Percentiles rank a stretch among this genome's conserved stretches.
These are phyloP conservation scores for Magnaporthiopsis incrustans DNA, from an alignment of 2,329 filamentous ascomycete genomes.

Conservation along the genomic window DNA sequence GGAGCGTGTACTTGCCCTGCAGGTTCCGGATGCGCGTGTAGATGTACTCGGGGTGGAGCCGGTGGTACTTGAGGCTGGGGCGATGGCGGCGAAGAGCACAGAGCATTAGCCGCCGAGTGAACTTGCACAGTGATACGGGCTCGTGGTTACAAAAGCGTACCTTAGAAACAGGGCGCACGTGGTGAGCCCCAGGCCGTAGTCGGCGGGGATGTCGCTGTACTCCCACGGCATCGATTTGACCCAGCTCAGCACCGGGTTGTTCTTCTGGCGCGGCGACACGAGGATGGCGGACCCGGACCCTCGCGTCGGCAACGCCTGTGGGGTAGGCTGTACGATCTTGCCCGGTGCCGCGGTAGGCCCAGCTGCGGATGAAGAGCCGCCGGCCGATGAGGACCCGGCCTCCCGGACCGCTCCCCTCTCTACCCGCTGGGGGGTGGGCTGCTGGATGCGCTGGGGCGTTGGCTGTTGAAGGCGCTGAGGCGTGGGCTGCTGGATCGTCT, in stretches of 20 bases:
- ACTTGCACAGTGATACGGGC: neutral
- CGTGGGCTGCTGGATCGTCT: conserved; percentile 27
- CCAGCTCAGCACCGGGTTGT: conserved; percentile 82
- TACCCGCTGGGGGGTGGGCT: conserved; percentile 47
- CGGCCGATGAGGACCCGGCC: conserved; percentile 24
- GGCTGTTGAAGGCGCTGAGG: conserved; percentile 39
- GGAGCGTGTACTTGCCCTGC: conserved; percentile 77
- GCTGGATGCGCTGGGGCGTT: conserved; percentile 38
- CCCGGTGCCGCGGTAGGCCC: conserved; percentile 20
- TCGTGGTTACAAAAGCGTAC: conserved; percentile 17
- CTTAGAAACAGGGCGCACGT: conserved; percentile 88
- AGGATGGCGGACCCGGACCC: conserved; percentile 68
- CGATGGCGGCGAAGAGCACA: neutral
- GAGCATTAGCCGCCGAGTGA: neutral
- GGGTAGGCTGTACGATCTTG: conserved; percentile 77
- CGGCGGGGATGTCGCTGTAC: conserved; percentile 85
- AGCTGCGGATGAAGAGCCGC: conserved; percentile 1
- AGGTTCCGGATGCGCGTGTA: conserved; percentile 85
- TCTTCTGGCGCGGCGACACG: conserved; percentile 87
- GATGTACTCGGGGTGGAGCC: conserved; percentile 94
- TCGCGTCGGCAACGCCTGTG: conserved; percentile 67
- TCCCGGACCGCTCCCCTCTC: conserved; percentile 33
- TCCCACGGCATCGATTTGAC: conserved; percentile 86
- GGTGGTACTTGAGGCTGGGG: conserved; percentile 81
- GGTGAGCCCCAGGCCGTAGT: conserved; percentile 80